Evolutionary conservation across 2,329 filamentous ascomycete species (phyloP), one percentile per base, ranked within the genome.

Genomic region (Thermomyces lanuginosus): DNA sequence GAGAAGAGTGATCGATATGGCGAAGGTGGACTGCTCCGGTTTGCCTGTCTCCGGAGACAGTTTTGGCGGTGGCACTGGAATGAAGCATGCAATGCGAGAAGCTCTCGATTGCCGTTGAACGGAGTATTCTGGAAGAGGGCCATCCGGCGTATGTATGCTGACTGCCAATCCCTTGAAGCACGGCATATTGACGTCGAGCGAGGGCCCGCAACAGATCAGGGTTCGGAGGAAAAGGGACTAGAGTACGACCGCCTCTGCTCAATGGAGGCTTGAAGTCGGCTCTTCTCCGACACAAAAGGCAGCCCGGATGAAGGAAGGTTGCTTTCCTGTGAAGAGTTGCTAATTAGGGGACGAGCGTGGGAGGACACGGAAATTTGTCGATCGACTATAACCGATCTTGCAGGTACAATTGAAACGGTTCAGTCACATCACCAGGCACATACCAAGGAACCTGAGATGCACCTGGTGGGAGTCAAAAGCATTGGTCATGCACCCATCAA

Each of bases 91-190:
- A 58, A 98, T 93, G 46, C 89, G 78, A 36, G 81, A 84, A 37
- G 82, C 69, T 44, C 82, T 77, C 32, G 81, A 83, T 56, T 93
- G 82, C 51, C 83, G 89, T 61, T 95, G 86, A 43, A 95, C 78
- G 45, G 84, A 86, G 60, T 92, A 76, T 59, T 98, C 89, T 36
- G 83, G 66, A 39, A 98, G 72, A 39, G 89, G 84, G 22, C 72
- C 72, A 41, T 69, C 64, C 41, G 82, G 69, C 22, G 71, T 73
- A 61, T 98, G 89, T 54, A 95, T 91, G 68, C 81, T 92, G 52
- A 95, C 86, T 45, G 89, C 86, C 60, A 98, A 83, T 58, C 89
- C 89, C 65, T 95, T 92, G 64, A 95, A 98, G 72, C 84, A 95
- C 63, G 89, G 89, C 89, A 79, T 79, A 41, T 25, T 44, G 46